A percentile compares a stretch with the other conserved stretches of the same genome.
Conservation (phyloP, 176 grass and related monocot species). For the Cenchrus americanus region DNA sequence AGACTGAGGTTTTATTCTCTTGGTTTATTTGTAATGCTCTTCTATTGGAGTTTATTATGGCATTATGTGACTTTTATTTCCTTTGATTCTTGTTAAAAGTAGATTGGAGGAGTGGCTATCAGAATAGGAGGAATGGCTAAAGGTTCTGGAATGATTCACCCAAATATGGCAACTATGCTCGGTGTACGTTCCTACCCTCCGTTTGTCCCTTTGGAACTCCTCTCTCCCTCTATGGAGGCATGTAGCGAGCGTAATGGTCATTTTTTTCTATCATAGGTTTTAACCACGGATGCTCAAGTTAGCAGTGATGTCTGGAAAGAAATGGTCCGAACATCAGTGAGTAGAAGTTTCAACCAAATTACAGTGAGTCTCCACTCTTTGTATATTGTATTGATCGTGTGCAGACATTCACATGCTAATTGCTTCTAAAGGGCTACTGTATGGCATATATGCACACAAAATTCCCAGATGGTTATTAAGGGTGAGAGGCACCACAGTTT, state of each 20-base stretch:
- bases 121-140: conserved; percentile 98
- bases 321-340: conserved; percentile 79
- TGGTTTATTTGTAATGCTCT: conserved; percentile 24
- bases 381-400: neutral
- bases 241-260: conserved; percentile 22
- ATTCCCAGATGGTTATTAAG: neutral
- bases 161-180: conserved; percentile 99
- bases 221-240: conserved; percentile 7
- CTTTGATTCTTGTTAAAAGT: conserved; percentile 44
- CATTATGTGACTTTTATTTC: conserved; percentile 16
- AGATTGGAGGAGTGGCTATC: conserved; percentile 89
- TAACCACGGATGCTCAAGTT: conserved; percentile 92
- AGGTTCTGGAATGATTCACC: conserved; percentile 99
- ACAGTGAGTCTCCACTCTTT: conserved; percentile 61
- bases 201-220: conserved; percentile 4
- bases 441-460: neutral
- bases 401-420: conserved; percentile 1
- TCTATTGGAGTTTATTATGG: conserved; percentile 19
- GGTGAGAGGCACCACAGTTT: neutral
- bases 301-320: conserved; percentile 79
- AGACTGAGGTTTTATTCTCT: conserved; percentile 69
- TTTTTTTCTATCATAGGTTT: conserved; percentile 68
- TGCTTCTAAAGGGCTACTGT: neutral
- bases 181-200: conserved; percentile 58
- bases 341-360: conserved; percentile 99